Base-by-base conservation (phyloP, 2,329 filamentous ascomycete genomes). In the Incumbomyces lentus region DNA sequence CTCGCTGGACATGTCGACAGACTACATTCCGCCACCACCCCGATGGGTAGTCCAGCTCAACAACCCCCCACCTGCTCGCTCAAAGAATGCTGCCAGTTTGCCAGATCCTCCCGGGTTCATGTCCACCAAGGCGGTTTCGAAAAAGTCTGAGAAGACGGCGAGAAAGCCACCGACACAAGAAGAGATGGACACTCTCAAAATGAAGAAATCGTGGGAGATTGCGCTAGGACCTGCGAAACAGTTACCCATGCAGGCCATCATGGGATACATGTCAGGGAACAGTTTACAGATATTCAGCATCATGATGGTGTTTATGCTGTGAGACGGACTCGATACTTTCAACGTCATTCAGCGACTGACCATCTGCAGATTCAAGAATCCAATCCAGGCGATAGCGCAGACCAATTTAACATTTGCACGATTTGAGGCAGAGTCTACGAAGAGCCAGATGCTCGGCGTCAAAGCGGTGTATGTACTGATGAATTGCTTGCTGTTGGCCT, bases 211-310 rank as follows among this genome's bases (percentile, higher is more conserved):
- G 0, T 98, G 92, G 92, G 92, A 98, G 67, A 78, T 98, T 37
- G 90, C 92, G 35, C 79, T 98, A 40, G 90, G 84, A 2, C 92
- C 92, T 1, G 83, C 92, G 52, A 98, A 98, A 72, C 82, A 84
- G 63, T 74, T 98, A 39, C 92, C 92, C 49, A 98, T 98, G 92
- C 96, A 93, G 48, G 89, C 83, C 53, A 90, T 98, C 64, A 95
- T 95, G 82, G 96, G 96, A 88, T 98, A 98, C 76, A 98, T 98
- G 92, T 93, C 90, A 29, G 92, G 92, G 60, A 98, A 96, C 70
- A 88, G 86, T 51, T 78, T 98, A 39, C 92, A 98, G 65, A 96
- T 98, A 56, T 98, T 98, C 73, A 93, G 85, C 68, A 96, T 98
- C 68, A 96, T 96, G 87, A 98, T 96, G 89, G 90, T 96, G 14